A percentile compares a stretch with the other conserved stretches of the same genome.
phyloP scores from a whole-genome alignment of 495 filamentous ascomycete genomes.

The Podospora bellae-mahoneyi region DNA sequence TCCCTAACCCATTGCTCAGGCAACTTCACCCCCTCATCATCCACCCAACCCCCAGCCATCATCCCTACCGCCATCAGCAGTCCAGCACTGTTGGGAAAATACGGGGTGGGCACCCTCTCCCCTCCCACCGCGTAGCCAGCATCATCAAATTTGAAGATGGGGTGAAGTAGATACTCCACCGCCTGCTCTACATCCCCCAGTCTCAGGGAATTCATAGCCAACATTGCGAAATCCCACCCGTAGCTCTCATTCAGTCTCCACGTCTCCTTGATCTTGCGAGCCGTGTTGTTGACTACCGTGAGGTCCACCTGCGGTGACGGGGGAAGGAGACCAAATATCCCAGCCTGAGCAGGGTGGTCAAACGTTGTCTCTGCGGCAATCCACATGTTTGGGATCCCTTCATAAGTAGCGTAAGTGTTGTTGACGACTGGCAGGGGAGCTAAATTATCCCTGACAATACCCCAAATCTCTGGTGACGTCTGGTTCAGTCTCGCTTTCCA shows the following conservation, averaged over 20 bases:
- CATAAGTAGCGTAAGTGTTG: constrained; percentile 48
- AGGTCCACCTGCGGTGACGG: constrained; percentile 42
- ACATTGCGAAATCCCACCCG: constrained; percentile 54
- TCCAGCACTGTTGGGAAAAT: constrained; percentile 49
- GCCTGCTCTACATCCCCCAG: constrained; percentile 46
- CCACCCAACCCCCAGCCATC: constrained; percentile 56
- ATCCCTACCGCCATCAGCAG: constrained; percentile 52
- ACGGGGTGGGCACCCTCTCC: constrained; percentile 52
- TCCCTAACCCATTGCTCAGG: constrained; percentile 43
- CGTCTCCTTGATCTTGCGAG: constrained; percentile 40
- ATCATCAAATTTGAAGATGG: constrained; percentile 48
- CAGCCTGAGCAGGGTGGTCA: constrained; percentile 52
- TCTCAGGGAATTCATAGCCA: constrained; percentile 53
- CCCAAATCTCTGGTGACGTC: constrained; percentile 39
- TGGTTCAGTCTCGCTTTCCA: constrained; percentile 42
- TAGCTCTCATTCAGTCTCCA: constrained; percentile 50
- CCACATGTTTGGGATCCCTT: constrained; percentile 52
- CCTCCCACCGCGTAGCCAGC: constrained; percentile 52
- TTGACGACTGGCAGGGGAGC: constrained; percentile 46
- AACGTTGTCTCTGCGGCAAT: constrained; percentile 38
- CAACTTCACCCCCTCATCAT: constrained; percentile 37
- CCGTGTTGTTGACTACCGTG: constrained; percentile 41
- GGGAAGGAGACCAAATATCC: constrained; percentile 49
- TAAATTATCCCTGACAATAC: constrained; percentile 40
- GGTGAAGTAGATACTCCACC: constrained; percentile 47